A percentile compares a stretch with the other conserved stretches of the same genome.
Evolutionary conservation across 2,329 filamentous ascomycete genomes (phyloP).

Genomic region (Dactylellina sp.): DNA sequence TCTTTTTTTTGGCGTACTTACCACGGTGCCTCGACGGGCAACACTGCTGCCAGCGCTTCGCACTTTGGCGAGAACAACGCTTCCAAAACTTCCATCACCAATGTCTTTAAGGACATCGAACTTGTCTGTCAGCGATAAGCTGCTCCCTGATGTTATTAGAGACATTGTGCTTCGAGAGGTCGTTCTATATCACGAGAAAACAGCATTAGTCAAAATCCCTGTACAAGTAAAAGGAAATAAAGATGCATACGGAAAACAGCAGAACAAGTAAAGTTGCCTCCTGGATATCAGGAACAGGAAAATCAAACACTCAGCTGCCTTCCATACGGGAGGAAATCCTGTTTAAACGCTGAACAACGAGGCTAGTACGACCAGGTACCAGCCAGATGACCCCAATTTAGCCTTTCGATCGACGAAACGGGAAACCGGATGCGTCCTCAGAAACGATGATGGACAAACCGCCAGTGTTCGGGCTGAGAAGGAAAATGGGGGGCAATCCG

Average conservation of each 20-base stretch:
- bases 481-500: conserved; percentile 12
- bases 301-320: conserved; percentile 50
- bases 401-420: conserved; percentile 54
- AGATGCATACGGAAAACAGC: neutral
- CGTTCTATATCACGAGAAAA: conserved; percentile 23
- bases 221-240: conserved; percentile 18
- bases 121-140: conserved; percentile 82
- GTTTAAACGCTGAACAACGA: conserved; percentile 34
- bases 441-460: conserved; percentile 54
- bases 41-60: conserved; percentile 88
- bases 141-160: conserved; percentile 63
- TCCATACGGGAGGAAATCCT: conserved; percentile 48
- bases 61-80: conserved; percentile 90
- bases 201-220: conserved; percentile 33
- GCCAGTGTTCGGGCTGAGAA: conserved; percentile 31
- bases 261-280: conserved; percentile 14
- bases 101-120: conserved; percentile 99
- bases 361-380: conserved; percentile 53
- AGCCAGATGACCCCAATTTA: conserved; percentile 54
- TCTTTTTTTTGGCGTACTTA: conserved; percentile 72
- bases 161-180: conserved; percentile 52
- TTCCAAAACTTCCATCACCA: conserved; percentile 98
- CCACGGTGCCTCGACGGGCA: conserved; percentile 89
- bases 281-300: conserved; percentile 36
- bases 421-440: conserved; percentile 52